phyloP scores from a whole-genome alignment of 164 flowering plant species.

The Berberis vulgaris region DNA sequence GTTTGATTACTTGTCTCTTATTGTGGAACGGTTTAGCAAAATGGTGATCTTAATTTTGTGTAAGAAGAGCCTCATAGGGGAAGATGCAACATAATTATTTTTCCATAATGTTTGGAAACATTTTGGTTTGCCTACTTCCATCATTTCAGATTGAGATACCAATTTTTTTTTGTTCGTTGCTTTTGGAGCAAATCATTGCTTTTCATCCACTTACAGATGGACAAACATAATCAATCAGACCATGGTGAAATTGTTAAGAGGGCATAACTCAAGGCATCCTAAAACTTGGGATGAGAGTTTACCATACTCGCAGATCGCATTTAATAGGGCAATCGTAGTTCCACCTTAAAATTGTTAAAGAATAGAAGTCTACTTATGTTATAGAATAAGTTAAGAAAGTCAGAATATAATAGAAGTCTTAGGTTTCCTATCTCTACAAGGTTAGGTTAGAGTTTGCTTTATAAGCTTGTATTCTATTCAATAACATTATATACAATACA shows the following conservation, averaged over 20 bases:
- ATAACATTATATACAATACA: too few species aligned
- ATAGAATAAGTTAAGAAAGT: too few species aligned
- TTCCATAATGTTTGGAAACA: slow-evolving; percentile 4
- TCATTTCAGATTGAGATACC: slow-evolving; percentile 4
- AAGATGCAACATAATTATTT: not conserved
- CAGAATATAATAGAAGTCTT: too few species aligned
- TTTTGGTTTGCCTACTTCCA: slow-evolving; percentile 3
- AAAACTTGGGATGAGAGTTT: slow-evolving; percentile 6
- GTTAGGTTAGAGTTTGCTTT: too few species aligned
- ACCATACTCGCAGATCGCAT: not conserved
- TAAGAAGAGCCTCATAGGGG: slow-evolving; percentile 1
- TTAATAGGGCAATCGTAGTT: not conserved
- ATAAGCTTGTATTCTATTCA: too few species aligned
- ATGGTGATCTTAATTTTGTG: not conserved
- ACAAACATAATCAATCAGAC: not conserved
- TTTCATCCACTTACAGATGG: not conserved
- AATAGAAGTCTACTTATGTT: too few species aligned
- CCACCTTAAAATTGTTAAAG: not conserved
- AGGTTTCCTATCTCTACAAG: too few species aligned
- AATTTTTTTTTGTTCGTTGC: not conserved
- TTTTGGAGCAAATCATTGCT: not conserved
- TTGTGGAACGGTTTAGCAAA: slow-evolving; percentile 1
- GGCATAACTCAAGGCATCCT: not conserved
- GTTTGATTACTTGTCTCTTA: not conserved
- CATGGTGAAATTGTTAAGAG: not conserved